phyloP scores from a whole-genome alignment of 2,329 filamentous ascomycete genomes.

The Alternaria viburni region DNA sequence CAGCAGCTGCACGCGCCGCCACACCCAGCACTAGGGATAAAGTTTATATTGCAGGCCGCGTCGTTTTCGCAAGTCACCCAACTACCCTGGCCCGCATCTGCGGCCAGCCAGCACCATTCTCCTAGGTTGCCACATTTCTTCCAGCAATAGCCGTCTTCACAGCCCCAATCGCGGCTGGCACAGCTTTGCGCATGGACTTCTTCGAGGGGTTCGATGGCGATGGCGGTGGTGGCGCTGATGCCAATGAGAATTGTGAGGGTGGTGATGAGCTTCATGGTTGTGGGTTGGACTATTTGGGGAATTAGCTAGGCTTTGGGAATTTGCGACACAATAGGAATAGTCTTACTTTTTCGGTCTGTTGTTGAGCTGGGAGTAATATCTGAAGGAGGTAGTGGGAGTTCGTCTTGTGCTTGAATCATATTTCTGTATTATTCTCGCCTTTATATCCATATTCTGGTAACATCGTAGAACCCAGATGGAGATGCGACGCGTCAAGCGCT shows the following conservation, averaged over 20 bases:
- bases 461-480: too few species aligned
- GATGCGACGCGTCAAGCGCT: too few species aligned
- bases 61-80: neutral
- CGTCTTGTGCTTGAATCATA: too few species aligned
- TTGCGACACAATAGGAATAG: neutral
- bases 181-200: neutral
- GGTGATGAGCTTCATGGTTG: slow-evolving; percentile 5
- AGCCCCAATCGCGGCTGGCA: neutral
- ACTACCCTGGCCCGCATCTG: fast-evolving
- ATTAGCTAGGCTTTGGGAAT: neutral
- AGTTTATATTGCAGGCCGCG: neutral
- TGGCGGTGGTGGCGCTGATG: neutral
- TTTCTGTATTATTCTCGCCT: too few species aligned
- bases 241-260: neutral
- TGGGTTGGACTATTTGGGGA: neutral
- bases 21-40: neutral
- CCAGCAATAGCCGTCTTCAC: neutral
- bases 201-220: neutral
- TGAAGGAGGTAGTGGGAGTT: too few species aligned
- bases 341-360: too few species aligned
- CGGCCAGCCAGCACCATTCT: neutral
- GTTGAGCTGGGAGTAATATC: too few species aligned
- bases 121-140: neutral
- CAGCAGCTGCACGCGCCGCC: neutral
- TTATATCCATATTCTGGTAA: too few species aligned